Conservation (phyloP, 768 basidiomycete genomes). For the Suillus ampliporus region DNA sequence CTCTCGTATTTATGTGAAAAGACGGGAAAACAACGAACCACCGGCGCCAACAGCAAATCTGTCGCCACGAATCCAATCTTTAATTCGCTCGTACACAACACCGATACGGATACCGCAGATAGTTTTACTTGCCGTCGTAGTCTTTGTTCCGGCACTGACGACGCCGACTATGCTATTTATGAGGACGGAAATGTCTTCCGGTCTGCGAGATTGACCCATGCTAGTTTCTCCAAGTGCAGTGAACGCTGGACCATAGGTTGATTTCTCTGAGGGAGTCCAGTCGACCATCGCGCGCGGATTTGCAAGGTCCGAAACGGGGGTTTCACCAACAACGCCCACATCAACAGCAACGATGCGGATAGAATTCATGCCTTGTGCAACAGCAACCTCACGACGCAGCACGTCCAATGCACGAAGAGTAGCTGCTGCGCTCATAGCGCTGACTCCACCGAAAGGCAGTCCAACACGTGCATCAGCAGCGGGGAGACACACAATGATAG, state of each 20-base stretch:
- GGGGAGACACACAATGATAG: slow-evolving; percentile 77
- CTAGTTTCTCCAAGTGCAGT: slow-evolving; percentile 50
- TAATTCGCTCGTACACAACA: slow-evolving; percentile 42
- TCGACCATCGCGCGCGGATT: slow-evolving; percentile 60
- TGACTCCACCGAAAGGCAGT: slow-evolving; percentile 66
- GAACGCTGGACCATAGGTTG: slow-evolving; percentile 76
- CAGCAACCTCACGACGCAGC: slow-evolving; percentile 73
- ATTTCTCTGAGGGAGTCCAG: slow-evolving; percentile 78
- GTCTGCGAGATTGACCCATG: slow-evolving; percentile 47
- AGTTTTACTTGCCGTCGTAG: slow-evolving; percentile 42
- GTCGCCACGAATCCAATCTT: slow-evolving; percentile 68
- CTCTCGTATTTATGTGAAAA: slow-evolving; percentile 6
- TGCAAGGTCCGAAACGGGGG: slow-evolving; percentile 30
- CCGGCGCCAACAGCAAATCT: slow-evolving; percentile 80
- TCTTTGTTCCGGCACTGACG: slow-evolving; percentile 58
- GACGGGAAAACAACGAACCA: slow-evolving; percentile 50
- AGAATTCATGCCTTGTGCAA: slow-evolving; percentile 64
- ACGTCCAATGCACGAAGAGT: slow-evolving; percentile 76
- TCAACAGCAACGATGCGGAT: slow-evolving; percentile 68
- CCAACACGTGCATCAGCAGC: slow-evolving; percentile 75
- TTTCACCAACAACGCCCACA: slow-evolving; percentile 60
- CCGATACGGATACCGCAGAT: slow-evolving; percentile 54
- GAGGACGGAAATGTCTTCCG: slow-evolving; percentile 61
- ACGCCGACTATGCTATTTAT: slow-evolving; percentile 63
- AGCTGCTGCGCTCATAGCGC: slow-evolving; percentile 78